Percentiles rank a stretch among this genome's conserved stretches.
Evolutionary conservation across 2,329 filamentous ascomycete genomes (phyloP).

Genomic region (Westerdykella ornata): DNA sequence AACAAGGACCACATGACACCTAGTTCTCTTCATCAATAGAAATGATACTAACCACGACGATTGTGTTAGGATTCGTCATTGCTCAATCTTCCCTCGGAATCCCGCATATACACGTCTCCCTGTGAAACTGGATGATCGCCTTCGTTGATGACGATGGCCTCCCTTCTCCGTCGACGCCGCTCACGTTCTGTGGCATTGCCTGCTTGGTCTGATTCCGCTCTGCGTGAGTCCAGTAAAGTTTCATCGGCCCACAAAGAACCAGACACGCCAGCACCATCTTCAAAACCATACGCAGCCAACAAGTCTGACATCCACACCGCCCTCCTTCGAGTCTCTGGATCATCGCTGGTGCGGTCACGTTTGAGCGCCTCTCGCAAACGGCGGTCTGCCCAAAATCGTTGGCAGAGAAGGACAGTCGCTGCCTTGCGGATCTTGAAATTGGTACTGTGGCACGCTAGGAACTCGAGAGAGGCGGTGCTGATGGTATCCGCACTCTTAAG

Average conservation of each 20-base stretch:
- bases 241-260: background rate
- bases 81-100: slow-evolving; percentile 13
- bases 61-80: slow-evolving; percentile 4
- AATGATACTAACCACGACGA: too few species aligned
- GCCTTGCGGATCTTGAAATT: slow-evolving; percentile 41
- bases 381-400: slow-evolving; percentile 24
- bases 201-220: slow-evolving; percentile 17
- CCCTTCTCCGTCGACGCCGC: slow-evolving; percentile 66
- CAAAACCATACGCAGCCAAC: slow-evolving; percentile 20
- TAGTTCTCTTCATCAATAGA: too few species aligned
- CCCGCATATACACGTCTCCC: slow-evolving; percentile 68
- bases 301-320: slow-evolving; percentile 25
- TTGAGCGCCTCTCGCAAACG: slow-evolving; percentile 15
- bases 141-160: slow-evolving; percentile 87
- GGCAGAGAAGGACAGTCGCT: slow-evolving; percentile 34
- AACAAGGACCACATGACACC: too few species aligned
- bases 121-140: slow-evolving; percentile 67
- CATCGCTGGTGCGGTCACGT: slow-evolving; percentile 20
- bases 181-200: slow-evolving; percentile 62
- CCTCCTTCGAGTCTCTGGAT: slow-evolving; percentile 13
- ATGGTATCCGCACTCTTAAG: slow-evolving; percentile 56
- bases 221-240: slow-evolving; percentile 3
- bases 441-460: slow-evolving; percentile 27
- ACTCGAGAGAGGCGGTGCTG: slow-evolving; percentile 36
- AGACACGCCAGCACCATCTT: slow-evolving; percentile 9